Evolutionary conservation across 2,329 filamentous ascomycete species (phyloP).

Genomic region (Aureobasidium uvarum): DNA sequence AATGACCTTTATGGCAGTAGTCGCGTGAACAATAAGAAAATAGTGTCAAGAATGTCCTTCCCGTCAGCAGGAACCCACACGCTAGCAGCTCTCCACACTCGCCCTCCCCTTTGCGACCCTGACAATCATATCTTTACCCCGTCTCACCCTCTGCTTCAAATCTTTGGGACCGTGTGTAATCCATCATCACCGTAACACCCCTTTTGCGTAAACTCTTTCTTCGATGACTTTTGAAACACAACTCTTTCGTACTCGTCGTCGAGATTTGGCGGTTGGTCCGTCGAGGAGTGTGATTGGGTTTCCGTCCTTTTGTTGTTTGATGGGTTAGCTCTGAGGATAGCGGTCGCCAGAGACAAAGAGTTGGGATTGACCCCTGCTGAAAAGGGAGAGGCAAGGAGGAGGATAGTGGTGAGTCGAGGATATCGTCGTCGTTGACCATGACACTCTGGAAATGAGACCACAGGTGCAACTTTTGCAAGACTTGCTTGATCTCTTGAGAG

Average conservation of each 20-base stretch:
- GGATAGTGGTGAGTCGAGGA: conserved; percentile 27
- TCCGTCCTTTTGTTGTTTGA: conserved; percentile 30
- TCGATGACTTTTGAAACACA: conserved; percentile 6
- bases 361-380: conserved; percentile 54
- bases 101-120: neutral
- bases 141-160: neutral
- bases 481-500: conserved; percentile 43
- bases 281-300: conserved; percentile 42
- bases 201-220: conserved; percentile 41
- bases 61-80: too few species aligned
- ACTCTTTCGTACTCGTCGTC: conserved; percentile 5
- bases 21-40: neutral
- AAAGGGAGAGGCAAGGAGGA: neutral
- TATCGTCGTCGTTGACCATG: conserved; percentile 31
- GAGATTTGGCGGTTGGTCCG: conserved; percentile 30
- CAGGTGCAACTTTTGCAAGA: conserved; percentile 49
- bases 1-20: conserved; percentile 5
- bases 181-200: conserved; percentile 47
- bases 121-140: neutral
- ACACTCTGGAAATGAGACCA: conserved; percentile 26
- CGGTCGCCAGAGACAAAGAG: conserved; percentile 52
- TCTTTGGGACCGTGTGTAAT: conserved; percentile 54
- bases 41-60: too few species aligned
- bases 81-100: neutral
- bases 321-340: conserved; percentile 41